These are phyloP conservation scores for Cutaneotrichosporon cavernicola DNA, from an alignment of 1,284 basidiomycete species.

Conservation along the genomic window DNA sequence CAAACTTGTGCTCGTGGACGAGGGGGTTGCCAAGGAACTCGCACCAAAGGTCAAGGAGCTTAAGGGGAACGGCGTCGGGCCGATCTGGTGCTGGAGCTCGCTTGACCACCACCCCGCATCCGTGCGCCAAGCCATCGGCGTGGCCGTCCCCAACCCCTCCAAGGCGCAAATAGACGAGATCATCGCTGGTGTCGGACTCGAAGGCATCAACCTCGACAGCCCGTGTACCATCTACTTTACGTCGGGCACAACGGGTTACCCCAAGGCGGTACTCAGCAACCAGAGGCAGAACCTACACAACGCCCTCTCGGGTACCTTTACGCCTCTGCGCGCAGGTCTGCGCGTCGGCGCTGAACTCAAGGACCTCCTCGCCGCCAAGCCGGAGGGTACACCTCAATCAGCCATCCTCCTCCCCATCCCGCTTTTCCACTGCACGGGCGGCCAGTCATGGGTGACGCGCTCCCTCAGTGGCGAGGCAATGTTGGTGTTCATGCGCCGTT, in stretches of 20 bases:
- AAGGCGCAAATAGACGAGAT: conserved; percentile 5
- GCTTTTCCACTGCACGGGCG: conserved; percentile 51
- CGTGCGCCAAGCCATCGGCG: neutral
- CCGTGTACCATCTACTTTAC: conserved; percentile 47
- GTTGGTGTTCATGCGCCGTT: conserved; percentile 41
- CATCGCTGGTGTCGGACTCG: conserved; percentile 14
- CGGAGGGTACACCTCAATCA: conserved; percentile 19
- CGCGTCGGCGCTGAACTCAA: conserved; percentile 35
- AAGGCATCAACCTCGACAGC: conserved; percentile 1
- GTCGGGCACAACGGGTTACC: conserved; percentile 23
- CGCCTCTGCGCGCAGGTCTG: conserved; percentile 37
- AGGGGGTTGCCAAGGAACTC: conserved; percentile 30
- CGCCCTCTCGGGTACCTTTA: conserved; percentile 16
- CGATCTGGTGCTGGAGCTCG: conserved; percentile 5
- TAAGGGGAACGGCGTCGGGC: conserved; percentile 1
- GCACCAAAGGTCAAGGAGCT: conserved; percentile 13
- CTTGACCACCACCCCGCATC: neutral
- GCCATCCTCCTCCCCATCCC: conserved; percentile 43
- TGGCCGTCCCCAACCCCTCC: neutral
- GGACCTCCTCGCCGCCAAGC: neutral
- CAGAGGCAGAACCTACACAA: conserved; percentile 30
- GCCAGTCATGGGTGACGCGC: conserved; percentile 45
- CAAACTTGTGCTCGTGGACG: conserved; percentile 38
- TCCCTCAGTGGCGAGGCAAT: conserved; percentile 39
- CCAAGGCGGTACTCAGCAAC: conserved; percentile 47